Evolutionary conservation across 768 basidiomycete genomes (phyloP).

Genomic region (Nevesoporus exiguus): DNA sequence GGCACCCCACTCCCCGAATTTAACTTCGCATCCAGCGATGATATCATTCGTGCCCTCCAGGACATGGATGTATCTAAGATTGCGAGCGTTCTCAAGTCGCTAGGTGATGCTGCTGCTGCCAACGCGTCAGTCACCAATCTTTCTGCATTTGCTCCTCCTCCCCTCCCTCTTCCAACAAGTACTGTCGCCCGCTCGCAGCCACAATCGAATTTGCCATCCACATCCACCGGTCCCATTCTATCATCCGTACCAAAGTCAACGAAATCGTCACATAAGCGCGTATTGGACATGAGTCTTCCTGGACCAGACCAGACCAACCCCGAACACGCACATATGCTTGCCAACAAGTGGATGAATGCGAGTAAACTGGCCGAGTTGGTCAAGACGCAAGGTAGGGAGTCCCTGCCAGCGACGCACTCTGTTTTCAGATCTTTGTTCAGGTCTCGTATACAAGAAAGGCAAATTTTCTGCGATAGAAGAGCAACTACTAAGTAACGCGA

Average conservation of each 20-base stretch:
- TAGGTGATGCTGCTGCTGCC: constrained; percentile 51
- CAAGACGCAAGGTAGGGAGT: constrained; percentile 54
- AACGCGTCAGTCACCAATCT: constrained; percentile 29
- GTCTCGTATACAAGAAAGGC: constrained; percentile 84
- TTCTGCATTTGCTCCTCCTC: constrained; percentile 21
- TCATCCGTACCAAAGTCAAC: constrained; percentile 37
- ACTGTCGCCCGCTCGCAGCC: constrained; percentile 32
- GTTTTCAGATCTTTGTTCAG: constrained; percentile 34
- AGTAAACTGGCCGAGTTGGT: constrained; percentile 67
- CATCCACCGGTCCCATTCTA: constrained; percentile 40
- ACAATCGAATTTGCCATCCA: constrained; percentile 40
- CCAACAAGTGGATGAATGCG: constrained; percentile 77
- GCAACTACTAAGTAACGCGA: constrained; percentile 58
- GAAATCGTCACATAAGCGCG: constrained; percentile 36
- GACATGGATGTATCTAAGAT: constrained; percentile 68
- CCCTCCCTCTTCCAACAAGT: constrained; percentile 25
- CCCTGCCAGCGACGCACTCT: neutral
- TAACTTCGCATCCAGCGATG: constrained; percentile 60
- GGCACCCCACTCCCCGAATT: constrained; percentile 33
- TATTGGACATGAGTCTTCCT: constrained; percentile 42
- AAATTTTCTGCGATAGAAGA: constrained; percentile 82
- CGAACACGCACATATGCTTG: constrained; percentile 65
- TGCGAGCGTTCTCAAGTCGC: constrained; percentile 58
- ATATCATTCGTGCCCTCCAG: constrained; percentile 69
- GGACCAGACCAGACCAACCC: constrained; percentile 42